A percentile compares a stretch with the other conserved stretches of the same genome.
Conservation (phyloP, 2,329 filamentous ascomycete genomes). For the Colletotrichum orbiculare region DNA sequence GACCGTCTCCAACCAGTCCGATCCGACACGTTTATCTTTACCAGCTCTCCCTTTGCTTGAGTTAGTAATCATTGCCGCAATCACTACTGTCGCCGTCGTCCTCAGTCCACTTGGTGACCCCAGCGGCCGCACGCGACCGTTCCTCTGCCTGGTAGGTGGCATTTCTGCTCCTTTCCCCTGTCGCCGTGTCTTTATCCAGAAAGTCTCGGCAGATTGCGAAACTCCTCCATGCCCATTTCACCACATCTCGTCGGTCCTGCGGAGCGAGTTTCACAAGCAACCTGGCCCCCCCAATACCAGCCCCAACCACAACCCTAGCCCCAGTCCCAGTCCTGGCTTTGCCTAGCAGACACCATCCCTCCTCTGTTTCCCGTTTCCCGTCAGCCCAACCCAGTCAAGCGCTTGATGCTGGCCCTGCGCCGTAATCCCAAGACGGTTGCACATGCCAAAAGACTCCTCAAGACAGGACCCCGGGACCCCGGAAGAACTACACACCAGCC, state of each 20-base stretch:
- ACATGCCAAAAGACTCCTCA: conserved; percentile 32
- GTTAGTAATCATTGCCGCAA: conserved; percentile 13
- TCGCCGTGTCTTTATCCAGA: conserved; percentile 39
- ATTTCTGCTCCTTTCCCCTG: conserved; percentile 28
- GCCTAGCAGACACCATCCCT: background rate
- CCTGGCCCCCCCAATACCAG: too few relatives aligned
- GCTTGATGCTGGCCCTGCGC: conserved; percentile 22
- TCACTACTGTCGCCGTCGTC: background rate
- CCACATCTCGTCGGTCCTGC: conserved; percentile 44
- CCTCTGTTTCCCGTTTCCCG: conserved; percentile 20
- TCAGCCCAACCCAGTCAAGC: conserved; percentile 33
- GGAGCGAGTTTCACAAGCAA: conserved; percentile 43
- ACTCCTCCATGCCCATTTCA: conserved; percentile 41
- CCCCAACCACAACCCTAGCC: conserved; percentile 26
- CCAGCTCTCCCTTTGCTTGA: background rate
- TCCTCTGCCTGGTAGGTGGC: conserved; percentile 23
- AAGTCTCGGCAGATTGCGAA: conserved; percentile 46
- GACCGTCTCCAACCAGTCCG: conserved; percentile 18
- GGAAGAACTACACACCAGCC: conserved; percentile 21
- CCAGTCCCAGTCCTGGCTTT: background rate
- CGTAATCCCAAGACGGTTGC: conserved; percentile 16
- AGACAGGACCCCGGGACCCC: conserved; percentile 25
- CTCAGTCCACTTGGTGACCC: background rate
- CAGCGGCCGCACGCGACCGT: conserved; percentile 25
- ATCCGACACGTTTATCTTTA: conserved; percentile 14